Conservation (phyloP, 2,329 filamentous ascomycete genomes). For the Aspergillus japonicus region DNA sequence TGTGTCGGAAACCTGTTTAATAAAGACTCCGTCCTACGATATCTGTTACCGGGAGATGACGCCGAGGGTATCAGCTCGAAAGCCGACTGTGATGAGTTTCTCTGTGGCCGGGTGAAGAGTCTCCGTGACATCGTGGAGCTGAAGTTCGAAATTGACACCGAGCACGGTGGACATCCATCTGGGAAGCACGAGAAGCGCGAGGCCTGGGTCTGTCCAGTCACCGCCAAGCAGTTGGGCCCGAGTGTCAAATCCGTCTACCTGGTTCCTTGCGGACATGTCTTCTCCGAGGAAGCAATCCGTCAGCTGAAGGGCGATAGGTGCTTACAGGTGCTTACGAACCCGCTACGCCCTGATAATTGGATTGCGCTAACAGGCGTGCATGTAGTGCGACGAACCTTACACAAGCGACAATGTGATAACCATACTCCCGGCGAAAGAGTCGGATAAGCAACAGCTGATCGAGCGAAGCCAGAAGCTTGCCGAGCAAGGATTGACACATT, state of each 20-base stretch:
- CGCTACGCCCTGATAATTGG: background rate
- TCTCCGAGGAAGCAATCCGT: slow-evolving; percentile 80
- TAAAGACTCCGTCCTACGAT: slow-evolving; percentile 82
- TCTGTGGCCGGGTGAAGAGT: slow-evolving; percentile 67
- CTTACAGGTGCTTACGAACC: slow-evolving; percentile 46
- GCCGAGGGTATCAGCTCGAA: slow-evolving; percentile 54
- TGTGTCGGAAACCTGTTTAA: slow-evolving; percentile 84
- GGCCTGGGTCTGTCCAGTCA: slow-evolving; percentile 80
- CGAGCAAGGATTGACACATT: slow-evolving; percentile 74
- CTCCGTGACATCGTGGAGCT: slow-evolving; percentile 86
- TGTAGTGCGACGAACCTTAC: slow-evolving; percentile 72
- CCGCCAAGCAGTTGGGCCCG: slow-evolving; percentile 79
- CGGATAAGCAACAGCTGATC: slow-evolving; percentile 67
- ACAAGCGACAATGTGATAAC: slow-evolving; percentile 74
- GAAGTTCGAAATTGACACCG: slow-evolving; percentile 63
- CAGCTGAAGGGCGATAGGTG: slow-evolving; percentile 69
- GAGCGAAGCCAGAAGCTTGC: slow-evolving; percentile 67
- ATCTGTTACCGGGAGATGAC: slow-evolving; percentile 57
- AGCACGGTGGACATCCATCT: slow-evolving; percentile 39
- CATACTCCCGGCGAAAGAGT: slow-evolving; percentile 69
- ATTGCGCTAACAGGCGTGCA: background rate
- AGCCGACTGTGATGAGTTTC: slow-evolving; percentile 61
- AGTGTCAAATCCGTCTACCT: slow-evolving; percentile 79
- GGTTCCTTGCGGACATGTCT: slow-evolving; percentile 93
- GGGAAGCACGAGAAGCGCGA: slow-evolving; percentile 47